Percentiles rank a stretch among this genome's conserved stretches.
phyloP scores from a whole-genome alignment of 2,329 filamentous ascomycete species.

The Elsinoe fawcettii region DNA sequence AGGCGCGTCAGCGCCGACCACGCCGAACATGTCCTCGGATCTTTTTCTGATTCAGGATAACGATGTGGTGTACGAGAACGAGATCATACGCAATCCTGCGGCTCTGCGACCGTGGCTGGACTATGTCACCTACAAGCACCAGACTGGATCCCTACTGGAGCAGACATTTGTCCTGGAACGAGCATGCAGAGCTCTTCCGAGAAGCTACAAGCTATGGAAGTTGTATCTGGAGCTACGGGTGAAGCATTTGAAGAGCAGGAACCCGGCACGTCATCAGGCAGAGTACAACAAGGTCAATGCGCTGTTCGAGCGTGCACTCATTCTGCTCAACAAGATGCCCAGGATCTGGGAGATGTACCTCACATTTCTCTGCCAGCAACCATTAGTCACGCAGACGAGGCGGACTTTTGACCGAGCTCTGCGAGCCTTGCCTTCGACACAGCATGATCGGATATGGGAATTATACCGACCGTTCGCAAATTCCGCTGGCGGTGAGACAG shows the following conservation, averaged over 20 bases:
- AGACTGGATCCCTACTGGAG: slow-evolving; percentile 76
- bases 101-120: slow-evolving; percentile 91
- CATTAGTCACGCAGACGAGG: slow-evolving; percentile 78
- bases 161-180: slow-evolving; percentile 84
- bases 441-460: slow-evolving; percentile 93
- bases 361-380: slow-evolving; percentile 79
- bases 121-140: slow-evolving; percentile 84
- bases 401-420: slow-evolving; percentile 87
- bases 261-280: slow-evolving; percentile 66
- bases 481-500: slow-evolving; percentile 81
- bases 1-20: not conserved
- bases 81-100: slow-evolving; percentile 75
- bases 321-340: slow-evolving; percentile 97
- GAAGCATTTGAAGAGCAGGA: slow-evolving; percentile 60
- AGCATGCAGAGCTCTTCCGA: slow-evolving; percentile 78
- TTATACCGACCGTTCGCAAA: slow-evolving; percentile 86
- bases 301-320: slow-evolving; percentile 84
- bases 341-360: slow-evolving; percentile 98
- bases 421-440: slow-evolving; percentile 82
- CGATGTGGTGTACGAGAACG: slow-evolving; percentile 93
- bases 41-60: slow-evolving; percentile 60
- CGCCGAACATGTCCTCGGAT: slow-evolving; percentile 27
- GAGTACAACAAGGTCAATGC: slow-evolving; percentile 93
- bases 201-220: slow-evolving; percentile 98
- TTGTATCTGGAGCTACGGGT: slow-evolving; percentile 83